Conservation (phyloP, 306 rosid genomes). For the Oxytropis ochrocephala region DNA sequence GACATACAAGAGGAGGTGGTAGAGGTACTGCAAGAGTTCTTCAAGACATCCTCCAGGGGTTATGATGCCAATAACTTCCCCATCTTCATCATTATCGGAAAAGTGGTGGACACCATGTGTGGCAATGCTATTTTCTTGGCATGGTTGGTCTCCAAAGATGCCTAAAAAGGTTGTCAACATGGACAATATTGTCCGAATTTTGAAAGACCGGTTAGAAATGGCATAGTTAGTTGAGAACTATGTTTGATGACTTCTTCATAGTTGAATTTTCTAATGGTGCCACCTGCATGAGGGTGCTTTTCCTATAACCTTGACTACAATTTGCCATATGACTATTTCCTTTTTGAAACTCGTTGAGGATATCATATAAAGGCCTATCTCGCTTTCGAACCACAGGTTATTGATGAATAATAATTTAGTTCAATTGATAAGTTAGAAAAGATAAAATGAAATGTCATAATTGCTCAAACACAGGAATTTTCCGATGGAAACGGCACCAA, state of each 20-base stretch:
- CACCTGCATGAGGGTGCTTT: conserved; percentile 31
- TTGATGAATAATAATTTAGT: no score
- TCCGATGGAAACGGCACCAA: conserved; percentile 52
- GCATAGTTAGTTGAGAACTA: conserved; percentile 50
- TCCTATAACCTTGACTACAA: conserved; percentile 64
- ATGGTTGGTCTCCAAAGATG: conserved; percentile 24
- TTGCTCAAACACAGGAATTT: conserved; percentile 74
- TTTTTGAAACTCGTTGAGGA: conserved; percentile 92
- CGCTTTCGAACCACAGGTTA: conserved; percentile 76
- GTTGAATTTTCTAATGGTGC: conserved; percentile 40
- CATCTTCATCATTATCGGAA: conserved; percentile 65
- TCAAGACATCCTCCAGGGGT: conserved; percentile 97
- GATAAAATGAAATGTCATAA: not conserved
- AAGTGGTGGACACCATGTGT: conserved; percentile 28
- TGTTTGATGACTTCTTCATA: conserved; percentile 22
- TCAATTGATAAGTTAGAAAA: not conserved
- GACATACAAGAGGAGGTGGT: not conserved
- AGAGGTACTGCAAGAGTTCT: conserved; percentile 81
- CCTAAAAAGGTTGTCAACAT: conserved; percentile 45
- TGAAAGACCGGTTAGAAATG: conserved; percentile 47
- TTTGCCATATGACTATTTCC: conserved; percentile 99
- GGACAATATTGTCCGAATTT: conserved; percentile 36
- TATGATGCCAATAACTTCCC: conserved; percentile 88
- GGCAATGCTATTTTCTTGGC: conserved; percentile 12
- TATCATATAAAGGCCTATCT: conserved; percentile 93